A percentile compares a stretch with the other conserved stretches of the same genome.
Evolutionary conservation across 208 protist species (phyloP).

Genomic region (Hexamita inflata): DNA sequence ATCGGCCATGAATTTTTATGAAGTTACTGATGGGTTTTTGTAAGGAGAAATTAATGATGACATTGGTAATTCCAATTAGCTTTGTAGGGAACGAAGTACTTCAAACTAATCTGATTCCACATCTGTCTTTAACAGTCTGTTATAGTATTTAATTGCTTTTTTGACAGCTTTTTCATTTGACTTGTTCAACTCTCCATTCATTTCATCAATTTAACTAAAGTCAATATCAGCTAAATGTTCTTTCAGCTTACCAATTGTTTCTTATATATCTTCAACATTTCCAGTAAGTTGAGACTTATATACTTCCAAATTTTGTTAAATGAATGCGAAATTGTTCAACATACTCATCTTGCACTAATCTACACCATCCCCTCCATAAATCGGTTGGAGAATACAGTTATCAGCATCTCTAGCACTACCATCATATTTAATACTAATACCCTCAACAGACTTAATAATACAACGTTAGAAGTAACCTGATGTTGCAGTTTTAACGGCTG

Average conservation of each 20-base stretch:
- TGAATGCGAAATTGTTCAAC: slow-evolving; percentile 69
- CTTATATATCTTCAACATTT: too few relatives aligned
- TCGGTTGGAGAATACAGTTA: slow-evolving; percentile 60
- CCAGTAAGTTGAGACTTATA: too few relatives aligned
- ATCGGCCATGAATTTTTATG: neutral
- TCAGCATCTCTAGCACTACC: slow-evolving; percentile 43
- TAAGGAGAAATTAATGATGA: neutral
- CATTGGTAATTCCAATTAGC: neutral
- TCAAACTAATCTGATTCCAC: too few relatives aligned
- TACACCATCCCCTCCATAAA: slow-evolving; percentile 91
- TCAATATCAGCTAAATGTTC: too few relatives aligned
- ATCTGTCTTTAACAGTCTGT: too few relatives aligned
- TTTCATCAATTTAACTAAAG: too few relatives aligned
- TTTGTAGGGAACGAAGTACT: too few relatives aligned
- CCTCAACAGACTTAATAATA: slow-evolving; percentile 42
- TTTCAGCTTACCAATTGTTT: too few relatives aligned
- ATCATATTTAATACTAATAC: slow-evolving; percentile 48
- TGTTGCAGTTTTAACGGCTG: slow-evolving; percentile 94
- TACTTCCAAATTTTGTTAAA: slow-evolving; percentile 49
- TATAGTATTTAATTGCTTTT: too few relatives aligned
- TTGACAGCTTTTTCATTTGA: too few relatives aligned
- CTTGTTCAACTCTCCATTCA: too few relatives aligned
- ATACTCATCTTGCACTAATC: slow-evolving; percentile 74
- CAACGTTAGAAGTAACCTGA: slow-evolving; percentile 68
- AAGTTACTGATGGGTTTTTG: neutral